Conservation (phyloP, 257 asterid species). For the Catharanthus roseus region DNA sequence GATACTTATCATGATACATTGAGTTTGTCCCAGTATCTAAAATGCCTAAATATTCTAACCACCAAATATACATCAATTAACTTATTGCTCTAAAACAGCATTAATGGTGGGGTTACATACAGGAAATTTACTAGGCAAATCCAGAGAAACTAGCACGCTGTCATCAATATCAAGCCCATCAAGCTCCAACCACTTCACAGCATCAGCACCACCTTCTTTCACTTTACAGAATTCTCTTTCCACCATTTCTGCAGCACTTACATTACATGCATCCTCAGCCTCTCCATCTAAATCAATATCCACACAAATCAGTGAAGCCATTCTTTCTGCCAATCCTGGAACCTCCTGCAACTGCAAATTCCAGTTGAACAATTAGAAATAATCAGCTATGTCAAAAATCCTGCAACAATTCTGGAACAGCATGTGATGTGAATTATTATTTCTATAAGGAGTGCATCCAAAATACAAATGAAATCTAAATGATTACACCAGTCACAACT, state of each 20-base stretch:
- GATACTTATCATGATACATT: too few species aligned
- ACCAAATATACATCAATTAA: not conserved
- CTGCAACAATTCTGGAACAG: slow-evolving; percentile 22
- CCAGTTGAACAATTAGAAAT: slow-evolving; percentile 11
- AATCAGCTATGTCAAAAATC: slow-evolving; percentile 13
- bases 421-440: not conserved
- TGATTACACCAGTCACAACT: too few species aligned
- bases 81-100: not conserved
- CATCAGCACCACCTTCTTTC: slow-evolving; percentile 41
- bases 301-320: slow-evolving; percentile 92
- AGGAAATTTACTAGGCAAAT: slow-evolving; percentile 81
- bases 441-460: not conserved
- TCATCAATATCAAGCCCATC: slow-evolving; percentile 84
- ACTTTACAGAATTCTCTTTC: slow-evolving; percentile 55
- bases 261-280: slow-evolving; percentile 30
- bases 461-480: not conserved
- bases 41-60: not conserved
- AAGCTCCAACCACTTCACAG: slow-evolving; percentile 88
- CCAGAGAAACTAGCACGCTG: slow-evolving; percentile 55
- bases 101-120: slow-evolving; percentile 15
- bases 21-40: not conserved
- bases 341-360: slow-evolving; percentile 72
- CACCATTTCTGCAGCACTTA: slow-evolving; percentile 40
- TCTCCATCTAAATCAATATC: slow-evolving; percentile 55
- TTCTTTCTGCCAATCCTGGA: slow-evolving; percentile 86